These are phyloP conservation scores for Huntiella savannae DNA, from an alignment of 2,329 filamentous ascomycete genomes.

Conservation along the genomic window DNA sequence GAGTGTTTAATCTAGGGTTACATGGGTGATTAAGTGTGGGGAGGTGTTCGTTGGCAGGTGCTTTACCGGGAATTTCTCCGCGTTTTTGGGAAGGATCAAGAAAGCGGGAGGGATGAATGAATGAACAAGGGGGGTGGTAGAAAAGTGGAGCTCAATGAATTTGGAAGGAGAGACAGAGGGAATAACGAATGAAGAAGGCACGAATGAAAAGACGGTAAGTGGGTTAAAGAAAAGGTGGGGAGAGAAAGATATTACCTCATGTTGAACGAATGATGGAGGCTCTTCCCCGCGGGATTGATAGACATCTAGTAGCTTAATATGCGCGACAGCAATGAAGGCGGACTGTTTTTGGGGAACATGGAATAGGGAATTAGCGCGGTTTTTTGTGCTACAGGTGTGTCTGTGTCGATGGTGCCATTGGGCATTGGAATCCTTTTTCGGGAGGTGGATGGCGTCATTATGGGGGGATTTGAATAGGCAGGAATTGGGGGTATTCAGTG, in stretches of 20 bases:
- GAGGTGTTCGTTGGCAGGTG: no score
- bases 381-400: neutral
- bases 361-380: neutral
- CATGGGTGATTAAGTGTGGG: no score
- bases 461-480: neutral
- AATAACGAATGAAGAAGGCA: neutral
- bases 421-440: no score
- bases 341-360: no score
- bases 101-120: neutral
- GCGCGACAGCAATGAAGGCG: no score
- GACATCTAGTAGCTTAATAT: no score
- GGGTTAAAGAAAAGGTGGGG: neutral
- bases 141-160: no score
- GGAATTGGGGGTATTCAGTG: neutral
- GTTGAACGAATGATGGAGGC: neutral
- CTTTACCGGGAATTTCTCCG: conserved; percentile 6
- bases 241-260: neutral
- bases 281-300: neutral
- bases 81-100: neutral
- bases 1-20: no score
- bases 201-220: neutral
- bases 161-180: no score
- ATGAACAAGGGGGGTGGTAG: no score
- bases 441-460: conserved; percentile 3
- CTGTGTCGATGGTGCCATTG: no score